Evolutionary conservation across 164 flowering plant species (phyloP).

Genomic region (Berberis thunbergii): DNA sequence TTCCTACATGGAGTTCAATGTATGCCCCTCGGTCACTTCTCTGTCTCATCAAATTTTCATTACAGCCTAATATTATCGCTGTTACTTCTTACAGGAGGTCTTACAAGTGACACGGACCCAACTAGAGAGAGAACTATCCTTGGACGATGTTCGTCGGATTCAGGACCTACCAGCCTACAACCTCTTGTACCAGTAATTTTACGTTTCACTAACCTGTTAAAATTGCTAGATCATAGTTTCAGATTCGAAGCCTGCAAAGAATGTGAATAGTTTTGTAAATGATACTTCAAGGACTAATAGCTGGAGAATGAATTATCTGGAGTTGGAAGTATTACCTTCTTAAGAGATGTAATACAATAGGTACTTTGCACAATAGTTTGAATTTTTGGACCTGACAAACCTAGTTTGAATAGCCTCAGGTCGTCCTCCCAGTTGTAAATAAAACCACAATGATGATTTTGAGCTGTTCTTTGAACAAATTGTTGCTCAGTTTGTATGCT

Average conservation of each 20-base stretch:
- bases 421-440: too few relatives aligned
- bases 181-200: slow-evolving; percentile 52
- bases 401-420: too few relatives aligned
- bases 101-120: slow-evolving; percentile 67
- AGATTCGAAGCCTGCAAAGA: neutral
- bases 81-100: slow-evolving; percentile 56
- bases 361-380: too few relatives aligned
- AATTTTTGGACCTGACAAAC: too few relatives aligned
- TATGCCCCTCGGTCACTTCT: slow-evolving; percentile 25
- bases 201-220: neutral
- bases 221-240: neutral
- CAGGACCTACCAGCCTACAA: slow-evolving; percentile 86
- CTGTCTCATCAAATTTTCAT: neutral
- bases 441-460: too few relatives aligned
- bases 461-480: too few relatives aligned
- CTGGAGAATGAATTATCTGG: too few relatives aligned
- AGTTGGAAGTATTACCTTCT: too few relatives aligned
- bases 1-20: slow-evolving; percentile 97
- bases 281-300: too few relatives aligned
- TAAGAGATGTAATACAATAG: too few relatives aligned
- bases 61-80: neutral
- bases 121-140: slow-evolving; percentile 73
- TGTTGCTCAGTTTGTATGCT: too few relatives aligned
- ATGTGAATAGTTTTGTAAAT: neutral
- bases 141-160: slow-evolving; percentile 68